phyloP scores from a whole-genome alignment of 1,139 yeast genomes.

The Zygosaccharomyces pseudobailii region DNA sequence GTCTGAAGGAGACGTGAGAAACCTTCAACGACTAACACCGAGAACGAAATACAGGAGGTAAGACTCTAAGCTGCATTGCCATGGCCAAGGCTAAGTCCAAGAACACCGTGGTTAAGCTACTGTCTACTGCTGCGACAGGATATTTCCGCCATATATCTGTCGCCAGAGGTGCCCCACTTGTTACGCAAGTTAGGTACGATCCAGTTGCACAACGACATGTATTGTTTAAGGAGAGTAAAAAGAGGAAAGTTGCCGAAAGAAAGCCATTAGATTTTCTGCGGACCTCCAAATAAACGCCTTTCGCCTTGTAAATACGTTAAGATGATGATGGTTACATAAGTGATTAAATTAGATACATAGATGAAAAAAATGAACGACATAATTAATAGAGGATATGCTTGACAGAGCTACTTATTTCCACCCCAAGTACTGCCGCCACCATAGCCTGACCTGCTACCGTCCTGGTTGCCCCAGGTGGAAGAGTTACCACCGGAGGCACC shows the following conservation, averaged over 20 bases:
- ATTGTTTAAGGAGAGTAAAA: conserved; percentile 79
- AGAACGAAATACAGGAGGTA: not conserved
- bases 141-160: conserved; percentile 73
- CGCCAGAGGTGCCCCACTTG: conserved; percentile 74
- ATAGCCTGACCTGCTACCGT: conserved; percentile 37
- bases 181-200: conserved; percentile 84
- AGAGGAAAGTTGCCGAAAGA: conserved; percentile 70
- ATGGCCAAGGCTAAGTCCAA: conserved; percentile 44
- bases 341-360: conserved; percentile 4
- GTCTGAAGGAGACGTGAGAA: not conserved
- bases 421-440: conserved; percentile 39
- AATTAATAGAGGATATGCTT: not conserved
- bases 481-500: conserved; percentile 25
- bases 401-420: conserved; percentile 10
- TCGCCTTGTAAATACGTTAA: conserved; percentile 7
- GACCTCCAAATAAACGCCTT: conserved; percentile 32
- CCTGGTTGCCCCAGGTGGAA: conserved; percentile 28
- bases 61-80: not conserved
- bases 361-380: conserved; percentile 1
- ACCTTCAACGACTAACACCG: not conserved
- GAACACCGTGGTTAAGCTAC: conserved; percentile 57
- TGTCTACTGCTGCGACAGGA: conserved; percentile 86
- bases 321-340: conserved; percentile 2
- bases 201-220: conserved; percentile 78
- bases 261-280: conserved; percentile 59